phyloP scores from a whole-genome alignment of 441 rosid species.

The Isatis lusitanica region DNA sequence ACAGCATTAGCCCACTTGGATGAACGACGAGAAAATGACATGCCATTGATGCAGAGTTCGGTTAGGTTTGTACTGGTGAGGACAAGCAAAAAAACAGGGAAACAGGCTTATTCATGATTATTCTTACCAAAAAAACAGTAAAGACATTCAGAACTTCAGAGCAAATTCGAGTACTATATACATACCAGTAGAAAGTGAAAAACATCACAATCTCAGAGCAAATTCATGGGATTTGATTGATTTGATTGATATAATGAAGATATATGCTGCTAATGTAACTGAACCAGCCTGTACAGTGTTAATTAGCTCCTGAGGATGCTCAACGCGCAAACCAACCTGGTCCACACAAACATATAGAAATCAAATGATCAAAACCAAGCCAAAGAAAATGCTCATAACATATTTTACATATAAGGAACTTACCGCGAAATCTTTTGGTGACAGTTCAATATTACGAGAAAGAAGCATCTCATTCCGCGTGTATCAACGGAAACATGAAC shows the following conservation, averaged over 20 bases:
- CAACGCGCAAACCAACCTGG: conserved; percentile 93
- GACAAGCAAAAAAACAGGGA: conserved; percentile 58
- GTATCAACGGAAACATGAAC: no score
- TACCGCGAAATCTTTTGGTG: conserved; percentile 91
- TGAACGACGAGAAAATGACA: conserved; percentile 94
- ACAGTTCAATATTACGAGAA: conserved; percentile 73
- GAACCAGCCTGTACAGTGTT: conserved; percentile 75
- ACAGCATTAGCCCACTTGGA: conserved; percentile 99
- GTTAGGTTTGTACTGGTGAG: conserved; percentile 81
- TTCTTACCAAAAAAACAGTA: not conserved
- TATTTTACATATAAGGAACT: conserved; percentile 37
- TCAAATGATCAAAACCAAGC: conserved; percentile 5
- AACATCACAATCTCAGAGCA: conserved; percentile 13
- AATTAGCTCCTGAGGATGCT: conserved; percentile 95
- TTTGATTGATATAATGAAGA: not conserved
- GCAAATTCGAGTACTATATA: conserved; percentile 78
- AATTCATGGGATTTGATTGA: not conserved
- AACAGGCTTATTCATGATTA: not conserved
- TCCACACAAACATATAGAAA: conserved; percentile 23
- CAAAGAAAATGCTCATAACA: not conserved
- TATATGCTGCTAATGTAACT: not conserved
- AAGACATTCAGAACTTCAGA: conserved; percentile 44
- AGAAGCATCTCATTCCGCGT: conserved; percentile 68
- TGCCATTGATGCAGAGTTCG: conserved; percentile 91
- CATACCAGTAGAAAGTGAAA: not conserved